phyloP scores from a whole-genome alignment of 257 asterid genomes.

The Forsythia viridissima region DNA sequence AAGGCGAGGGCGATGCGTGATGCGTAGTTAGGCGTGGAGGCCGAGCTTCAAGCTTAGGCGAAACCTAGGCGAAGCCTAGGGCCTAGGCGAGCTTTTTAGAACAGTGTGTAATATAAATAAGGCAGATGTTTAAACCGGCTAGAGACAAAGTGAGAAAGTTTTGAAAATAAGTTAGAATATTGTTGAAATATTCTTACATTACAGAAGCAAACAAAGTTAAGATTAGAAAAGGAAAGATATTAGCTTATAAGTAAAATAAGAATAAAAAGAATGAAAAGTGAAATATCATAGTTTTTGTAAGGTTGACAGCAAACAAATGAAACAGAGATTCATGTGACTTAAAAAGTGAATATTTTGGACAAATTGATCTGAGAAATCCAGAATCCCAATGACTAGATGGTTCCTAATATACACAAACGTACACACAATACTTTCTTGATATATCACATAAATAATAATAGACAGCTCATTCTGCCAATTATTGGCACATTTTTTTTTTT shows the following conservation, averaged over 20 bases:
- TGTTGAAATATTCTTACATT: neutral
- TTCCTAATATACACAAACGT: neutral
- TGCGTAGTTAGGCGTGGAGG: too few species aligned
- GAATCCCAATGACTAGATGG: constrained; percentile 9
- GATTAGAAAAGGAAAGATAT: neutral
- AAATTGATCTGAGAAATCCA: neutral
- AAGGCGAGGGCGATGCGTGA: too few species aligned
- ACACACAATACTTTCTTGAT: neutral
- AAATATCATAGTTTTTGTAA: neutral
- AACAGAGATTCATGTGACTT: constrained; percentile 2
- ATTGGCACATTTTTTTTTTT: neutral
- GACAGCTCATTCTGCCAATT: constrained; percentile 7
- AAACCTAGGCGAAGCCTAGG: too few species aligned
- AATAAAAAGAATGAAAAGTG: neutral
- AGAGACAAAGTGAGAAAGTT: too few species aligned
- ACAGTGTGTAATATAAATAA: too few species aligned
- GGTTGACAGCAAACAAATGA: neutral
- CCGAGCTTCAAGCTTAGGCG: too few species aligned
- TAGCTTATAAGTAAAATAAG: neutral
- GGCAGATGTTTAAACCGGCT: too few species aligned
- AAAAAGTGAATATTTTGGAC: neutral
- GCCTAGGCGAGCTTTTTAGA: too few species aligned
- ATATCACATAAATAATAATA: neutral
- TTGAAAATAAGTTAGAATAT: too few species aligned
- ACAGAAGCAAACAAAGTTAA: neutral